Evolutionary conservation across 257 asterid species (phyloP).

Genomic region (Thymus quinquecostatus): DNA sequence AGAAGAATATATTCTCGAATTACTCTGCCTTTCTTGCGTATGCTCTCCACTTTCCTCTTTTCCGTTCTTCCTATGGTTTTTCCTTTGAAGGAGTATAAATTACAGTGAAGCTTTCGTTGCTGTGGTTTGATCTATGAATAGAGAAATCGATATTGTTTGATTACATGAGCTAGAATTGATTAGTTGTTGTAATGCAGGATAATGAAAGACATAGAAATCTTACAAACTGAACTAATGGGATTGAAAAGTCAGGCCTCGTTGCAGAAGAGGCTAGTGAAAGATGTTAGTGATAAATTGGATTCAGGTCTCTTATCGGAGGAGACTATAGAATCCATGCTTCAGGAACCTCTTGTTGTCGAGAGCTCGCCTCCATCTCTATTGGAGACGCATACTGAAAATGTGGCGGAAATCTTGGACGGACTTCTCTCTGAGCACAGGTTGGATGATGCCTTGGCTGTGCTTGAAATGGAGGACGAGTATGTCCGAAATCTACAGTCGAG

Average conservation of each 20-base stretch:
- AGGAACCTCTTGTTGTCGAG: conserved; percentile 37
- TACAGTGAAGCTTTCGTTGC: neutral
- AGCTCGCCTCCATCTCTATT: conserved; percentile 41
- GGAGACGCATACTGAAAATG: conserved; percentile 54
- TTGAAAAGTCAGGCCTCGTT: conserved; percentile 56
- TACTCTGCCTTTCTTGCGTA: conserved; percentile 68
- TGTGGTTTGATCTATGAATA: neutral
- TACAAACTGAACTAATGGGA: conserved; percentile 52
- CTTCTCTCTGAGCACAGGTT: conserved; percentile 62
- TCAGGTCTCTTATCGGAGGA: conserved; percentile 45
- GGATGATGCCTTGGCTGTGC: conserved; percentile 61
- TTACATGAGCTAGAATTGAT: conserved; percentile 3
- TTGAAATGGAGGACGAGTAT: conserved; percentile 61
- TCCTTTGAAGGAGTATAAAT: too few relatives aligned
- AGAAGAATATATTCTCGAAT: conserved; percentile 58
- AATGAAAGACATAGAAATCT: conserved; percentile 53
- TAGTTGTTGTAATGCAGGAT: conserved; percentile 48
- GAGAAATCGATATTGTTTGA: neutral
- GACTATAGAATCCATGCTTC: conserved; percentile 40
- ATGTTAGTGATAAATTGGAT: conserved; percentile 35
- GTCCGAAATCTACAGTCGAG: conserved; percentile 35
- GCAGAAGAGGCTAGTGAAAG: conserved; percentile 52
- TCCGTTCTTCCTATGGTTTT: neutral
- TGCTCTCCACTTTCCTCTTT: conserved; percentile 24
- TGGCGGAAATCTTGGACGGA: conserved; percentile 61